Evolutionary conservation across 2,329 filamentous ascomycete species (phyloP), one percentile per base, ranked within the genome.

Genomic region (Claviceps africana): DNA sequence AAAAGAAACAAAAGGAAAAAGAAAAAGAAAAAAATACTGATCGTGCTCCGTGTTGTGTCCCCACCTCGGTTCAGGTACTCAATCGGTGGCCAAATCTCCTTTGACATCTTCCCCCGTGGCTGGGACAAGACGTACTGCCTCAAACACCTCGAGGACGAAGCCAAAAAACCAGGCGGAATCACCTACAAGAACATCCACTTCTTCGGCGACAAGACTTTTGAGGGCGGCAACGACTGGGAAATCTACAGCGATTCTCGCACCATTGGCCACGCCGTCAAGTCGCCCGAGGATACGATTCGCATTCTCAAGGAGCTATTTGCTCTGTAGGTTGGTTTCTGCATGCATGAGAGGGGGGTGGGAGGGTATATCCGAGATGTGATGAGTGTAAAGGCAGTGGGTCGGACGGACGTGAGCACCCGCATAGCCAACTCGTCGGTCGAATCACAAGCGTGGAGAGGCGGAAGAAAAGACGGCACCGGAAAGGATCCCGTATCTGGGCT

Each of bases 111-210:
- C 78, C 93, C 93, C 57, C 80, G 75, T 2, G 93, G 93, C 64
- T 98, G 93, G 93, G 93, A 98, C 74, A 98, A 97, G 82, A 95
- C 88, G 10, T 98, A 95, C 78, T 96, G 90, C 73, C 76, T 97
- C 59, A 75, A 80, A 61, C 90, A 96, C 70, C 75, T 97, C 56
- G 88, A 93, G 72, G 78, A 78, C 57, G 90, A 96, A 68, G 83
- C 85, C 57, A 72, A 77, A 71, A 75, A 78, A 66, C 74, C 78
- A 42, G 83, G 80, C 62, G 83, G 85, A 56, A 74, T 94, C 57
- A 72, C 82, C 25, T 97, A 91, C 76, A 87, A 81, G 60, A 91
- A 80, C 45, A 85, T 97, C 60, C 93, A 97, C 76, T 97, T 97
- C 79, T 98, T 97, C 63, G 93, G 93, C 58, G 93, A 98, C 77